These are phyloP conservation scores for Viola odorata DNA, from an alignment of 345 rosid species.

Conservation along the genomic window DNA sequence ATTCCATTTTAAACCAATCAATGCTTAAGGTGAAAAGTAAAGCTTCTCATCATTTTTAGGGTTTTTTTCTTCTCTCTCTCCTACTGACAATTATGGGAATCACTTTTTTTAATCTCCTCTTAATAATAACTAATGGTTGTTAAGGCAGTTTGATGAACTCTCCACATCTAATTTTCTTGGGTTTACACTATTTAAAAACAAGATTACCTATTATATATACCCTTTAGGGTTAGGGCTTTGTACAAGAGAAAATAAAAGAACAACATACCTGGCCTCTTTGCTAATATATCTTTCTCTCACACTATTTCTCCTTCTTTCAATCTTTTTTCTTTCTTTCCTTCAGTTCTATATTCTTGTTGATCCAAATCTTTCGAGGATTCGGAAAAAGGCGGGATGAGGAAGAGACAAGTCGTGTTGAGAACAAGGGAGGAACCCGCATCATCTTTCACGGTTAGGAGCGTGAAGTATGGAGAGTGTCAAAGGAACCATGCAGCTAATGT, in stretches of 20 bases:
- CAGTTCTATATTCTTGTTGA: neutral
- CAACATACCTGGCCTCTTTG: neutral
- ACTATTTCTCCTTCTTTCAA: slow-evolving; percentile 11
- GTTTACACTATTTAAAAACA: slow-evolving; percentile 9
- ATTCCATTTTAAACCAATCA: slow-evolving; percentile 50
- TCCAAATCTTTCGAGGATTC: neutral
- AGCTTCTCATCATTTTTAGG: slow-evolving; percentile 33
- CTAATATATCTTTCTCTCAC: neutral
- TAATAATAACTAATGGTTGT: slow-evolving; percentile 10
- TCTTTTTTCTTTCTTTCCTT: slow-evolving; percentile 4
- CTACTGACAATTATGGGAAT: slow-evolving; percentile 2
- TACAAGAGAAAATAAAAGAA: slow-evolving; percentile 7
- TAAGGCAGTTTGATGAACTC: slow-evolving; percentile 43
- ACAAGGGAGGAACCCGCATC: slow-evolving; percentile 51
- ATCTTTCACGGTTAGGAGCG: slow-evolving; percentile 35
- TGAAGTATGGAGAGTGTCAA: slow-evolving; percentile 69
- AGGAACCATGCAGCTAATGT: slow-evolving; percentile 70
- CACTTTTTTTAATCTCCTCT: neutral
- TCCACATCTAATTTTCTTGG: slow-evolving; percentile 27
- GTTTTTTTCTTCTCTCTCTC: neutral
- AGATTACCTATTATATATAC: neutral
- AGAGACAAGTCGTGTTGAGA: slow-evolving; percentile 61
- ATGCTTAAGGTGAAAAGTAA: slow-evolving; percentile 24
- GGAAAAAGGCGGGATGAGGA: slow-evolving; percentile 42
- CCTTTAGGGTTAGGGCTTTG: slow-evolving; percentile 53